These are phyloP conservation scores for Scheffersomyces spartinae DNA, from an alignment of 805 yeast species.

Conservation along the genomic window DNA sequence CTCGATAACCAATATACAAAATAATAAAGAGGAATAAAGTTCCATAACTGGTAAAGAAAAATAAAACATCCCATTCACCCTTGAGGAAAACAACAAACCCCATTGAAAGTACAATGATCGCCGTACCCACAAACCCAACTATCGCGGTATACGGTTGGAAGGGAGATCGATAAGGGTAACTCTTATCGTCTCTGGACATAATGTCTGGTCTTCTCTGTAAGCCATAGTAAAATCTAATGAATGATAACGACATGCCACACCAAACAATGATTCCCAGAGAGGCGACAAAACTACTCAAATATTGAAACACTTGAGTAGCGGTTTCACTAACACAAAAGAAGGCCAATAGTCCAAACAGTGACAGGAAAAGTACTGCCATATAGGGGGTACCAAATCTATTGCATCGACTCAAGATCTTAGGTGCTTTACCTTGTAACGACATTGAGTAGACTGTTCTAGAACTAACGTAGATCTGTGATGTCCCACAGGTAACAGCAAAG, in stretches of 20 bases:
- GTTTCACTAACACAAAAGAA: conserved; percentile 45
- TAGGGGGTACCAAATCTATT: conserved; percentile 62
- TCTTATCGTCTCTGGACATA: conserved; percentile 46
- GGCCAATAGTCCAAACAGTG: conserved; percentile 47
- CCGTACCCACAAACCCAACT: conserved; percentile 47
- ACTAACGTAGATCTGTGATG: conserved; percentile 31
- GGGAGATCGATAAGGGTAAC: conserved; percentile 61
- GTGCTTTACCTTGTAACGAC: conserved; percentile 45
- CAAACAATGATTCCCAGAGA: conserved; percentile 72
- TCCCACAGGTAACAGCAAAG: conserved; percentile 34
- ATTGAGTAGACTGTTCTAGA: conserved; percentile 32
- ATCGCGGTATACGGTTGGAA: conserved; percentile 61
- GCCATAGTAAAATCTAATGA: conserved; percentile 53
- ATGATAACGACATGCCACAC: conserved; percentile 62
- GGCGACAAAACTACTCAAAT: conserved; percentile 55
- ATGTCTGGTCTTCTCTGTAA: conserved; percentile 52
- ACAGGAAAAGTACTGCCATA: conserved; percentile 53
- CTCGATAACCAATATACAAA: conserved; percentile 43
- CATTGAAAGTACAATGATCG: conserved; percentile 39
- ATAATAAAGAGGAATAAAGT: conserved; percentile 41
- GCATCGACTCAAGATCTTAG: conserved; percentile 48
- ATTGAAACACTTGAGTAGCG: conserved; percentile 54
- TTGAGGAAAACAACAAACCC: conserved; percentile 52
- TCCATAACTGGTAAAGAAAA: conserved; percentile 57
- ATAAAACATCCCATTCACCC: conserved; percentile 47